Percentiles rank a stretch among this genome's conserved stretches.
These are phyloP conservation scores for Phytopythium sindhum DNA, from an alignment of 352 stramenopile species.

Conservation along the genomic window DNA sequence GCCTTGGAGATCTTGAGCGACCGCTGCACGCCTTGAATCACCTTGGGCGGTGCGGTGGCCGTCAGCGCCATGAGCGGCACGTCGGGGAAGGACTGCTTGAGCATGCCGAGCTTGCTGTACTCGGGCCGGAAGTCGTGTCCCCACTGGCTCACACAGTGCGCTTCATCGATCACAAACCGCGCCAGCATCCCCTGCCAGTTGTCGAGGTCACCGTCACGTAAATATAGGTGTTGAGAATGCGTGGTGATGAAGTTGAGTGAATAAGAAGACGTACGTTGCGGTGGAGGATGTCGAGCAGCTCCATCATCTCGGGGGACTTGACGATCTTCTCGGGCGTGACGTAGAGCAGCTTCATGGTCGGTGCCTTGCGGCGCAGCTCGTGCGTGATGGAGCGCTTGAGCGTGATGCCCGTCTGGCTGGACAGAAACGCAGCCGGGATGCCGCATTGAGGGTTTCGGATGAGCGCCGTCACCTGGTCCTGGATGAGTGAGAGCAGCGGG, in stretches of 20 bases:
- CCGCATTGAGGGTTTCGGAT: conserved; percentile 59
- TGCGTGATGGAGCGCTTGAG: conserved; percentile 62
- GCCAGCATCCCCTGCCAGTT: conserved; percentile 64
- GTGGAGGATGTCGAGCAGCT: conserved; percentile 50
- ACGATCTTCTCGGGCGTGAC: conserved; percentile 95
- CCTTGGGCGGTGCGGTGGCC: conserved; percentile 82
- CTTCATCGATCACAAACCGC: conserved; percentile 95
- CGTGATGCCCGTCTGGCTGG: conserved; percentile 64
- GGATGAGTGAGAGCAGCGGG: conserved; percentile 92
- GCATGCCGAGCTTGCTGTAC: conserved; percentile 90
- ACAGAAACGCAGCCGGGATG: conserved; percentile 72
- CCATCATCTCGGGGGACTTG: conserved; percentile 71
- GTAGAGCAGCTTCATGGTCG: conserved; percentile 89
- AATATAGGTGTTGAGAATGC: too few relatives aligned
- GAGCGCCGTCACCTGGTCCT: conserved; percentile 89
- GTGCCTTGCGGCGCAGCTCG: conserved; percentile 75
- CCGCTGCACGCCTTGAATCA: conserved; percentile 75
- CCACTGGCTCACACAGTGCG: conserved; percentile 88
- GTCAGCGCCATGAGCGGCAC: conserved; percentile 94
- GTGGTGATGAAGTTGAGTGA: too few relatives aligned
- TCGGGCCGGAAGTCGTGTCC: conserved; percentile 89
- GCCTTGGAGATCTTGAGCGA: conserved; percentile 76
- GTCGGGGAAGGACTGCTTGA: conserved; percentile 88
- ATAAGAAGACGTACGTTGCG: conserved; percentile 21
- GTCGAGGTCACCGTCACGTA: too few relatives aligned